Base-by-base conservation (phyloP, 2,329 filamentous ascomycete genomes). In the Sporothrix protearum region DNA sequence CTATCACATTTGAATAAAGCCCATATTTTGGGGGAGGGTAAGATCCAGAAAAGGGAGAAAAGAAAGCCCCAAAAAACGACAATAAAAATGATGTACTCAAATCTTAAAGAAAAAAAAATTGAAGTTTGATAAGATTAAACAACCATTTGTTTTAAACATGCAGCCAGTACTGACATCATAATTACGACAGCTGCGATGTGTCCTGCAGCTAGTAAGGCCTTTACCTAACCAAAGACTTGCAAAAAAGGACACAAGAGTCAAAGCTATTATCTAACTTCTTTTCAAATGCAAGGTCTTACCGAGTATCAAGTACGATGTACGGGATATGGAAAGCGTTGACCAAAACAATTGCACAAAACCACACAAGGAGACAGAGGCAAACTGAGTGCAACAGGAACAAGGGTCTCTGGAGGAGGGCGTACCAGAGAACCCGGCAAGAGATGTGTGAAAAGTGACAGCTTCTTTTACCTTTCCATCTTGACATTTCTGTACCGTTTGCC, bases 381-480 rank as follows among this genome's bases (percentile, higher is more conserved):
- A 61, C 14, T 6, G 33, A 25, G 33, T 42, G 33, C n/a, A 63
- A 42, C 33, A 3, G 33, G 12, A 22, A n/a, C 57, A 63, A 33
- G 57, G 57, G n/a, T 42, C 14, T 63, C 14, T 63, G 33, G 36
- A 42, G 57, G 57, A 63, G 57, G 36, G 33, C 57, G 57, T 25
- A 63, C 33, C 57, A 42, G n/a, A 14, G 16, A 47, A 63, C 39
- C n/a, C 10, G 57, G 42, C n/a, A 63, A 63, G 19, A 42, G 33
- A 63, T 39, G 57, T 63, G 57, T 63, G 42, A 42, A 42, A 63
- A 63, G 19, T 16, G 57, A 42, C 57, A 63, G 33, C 39, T 19
- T 12, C 28, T 61, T 33, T 59, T 59, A 28, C 55, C 36, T 59
- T 59, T 28, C 36, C 6, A 36, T 47, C 10, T 66, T 42, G 22